Base-by-base conservation (phyloP, 345 rosid species). In the Hirschfeldia incana region DNA sequence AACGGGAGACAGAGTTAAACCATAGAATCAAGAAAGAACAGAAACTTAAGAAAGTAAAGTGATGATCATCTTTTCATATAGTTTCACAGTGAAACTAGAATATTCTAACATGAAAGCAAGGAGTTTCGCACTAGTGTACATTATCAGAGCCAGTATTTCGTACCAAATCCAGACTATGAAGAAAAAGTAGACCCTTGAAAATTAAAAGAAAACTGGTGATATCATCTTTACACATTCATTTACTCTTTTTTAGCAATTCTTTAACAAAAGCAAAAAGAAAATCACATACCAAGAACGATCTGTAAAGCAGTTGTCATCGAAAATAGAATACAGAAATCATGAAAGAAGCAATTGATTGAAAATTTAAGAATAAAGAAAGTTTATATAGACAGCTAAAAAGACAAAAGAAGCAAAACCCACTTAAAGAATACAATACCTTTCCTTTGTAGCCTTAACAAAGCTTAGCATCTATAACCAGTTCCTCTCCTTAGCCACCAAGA, bases 351-450 rank as follows among this genome's bases (percentile, higher is more conserved):
- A 60, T 34, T 60, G 44, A 79, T 34, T 79, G 69, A 78, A 13
- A 8, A 58, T 42, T 30, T 78, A 77, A 34, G 67, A 42, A 63
- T 28, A 70, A 70, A 67, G 44, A 63, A 49, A 39, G 68, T 32
- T 27, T 13, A 63, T 13, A 63, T 1, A 51, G 4, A 63, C 70
- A 29, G 11, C 13, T 10, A 46, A 26, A 78, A 67, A 39, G 33
- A 51, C 17, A 11, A 78, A 67, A 67, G 65, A 27, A 58, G 74
- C 26, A 63, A 80, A 70, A 8, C 34, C 73, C 80, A 80, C 55
- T 80, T 80, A 21, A 74, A 76, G 80, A 71, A 76, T 80, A 70
- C 69, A 80, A 80, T 80, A 80, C 83, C 80, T 80, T 80, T 80
- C 76, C 65, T 76, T 73, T 66, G 67, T 76, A 76, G 46, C 28